Evolutionary conservation across 1,284 basidiomycete species (phyloP).

Genomic region (Heterobasidion irregulare): DNA sequence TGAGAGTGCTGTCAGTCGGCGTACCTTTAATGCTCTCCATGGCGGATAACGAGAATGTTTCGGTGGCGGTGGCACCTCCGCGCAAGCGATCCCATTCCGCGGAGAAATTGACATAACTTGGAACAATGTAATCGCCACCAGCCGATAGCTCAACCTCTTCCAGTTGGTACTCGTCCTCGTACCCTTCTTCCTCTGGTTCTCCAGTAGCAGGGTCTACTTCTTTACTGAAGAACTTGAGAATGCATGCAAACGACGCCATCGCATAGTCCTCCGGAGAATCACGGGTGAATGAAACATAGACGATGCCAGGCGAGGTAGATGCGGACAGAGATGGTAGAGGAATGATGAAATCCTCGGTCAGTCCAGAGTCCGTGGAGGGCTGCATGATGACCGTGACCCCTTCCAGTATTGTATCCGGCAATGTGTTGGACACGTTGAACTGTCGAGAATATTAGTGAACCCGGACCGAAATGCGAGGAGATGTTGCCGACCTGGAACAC

Average conservation of each 20-base stretch:
- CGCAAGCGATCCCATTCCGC: constrained; percentile 94
- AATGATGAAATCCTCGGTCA: constrained; percentile 95
- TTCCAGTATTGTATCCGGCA: constrained; percentile 95
- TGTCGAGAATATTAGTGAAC: constrained; percentile 22
- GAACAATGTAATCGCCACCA: constrained; percentile 85
- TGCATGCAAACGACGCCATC: constrained; percentile 82
- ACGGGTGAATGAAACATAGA: constrained; percentile 94
- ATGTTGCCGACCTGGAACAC: constrained; percentile 78
- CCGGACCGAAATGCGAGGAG: constrained; percentile 1
- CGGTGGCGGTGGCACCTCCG: constrained; percentile 69
- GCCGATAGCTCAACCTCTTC: constrained; percentile 94
- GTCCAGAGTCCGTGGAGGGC: constrained; percentile 63
- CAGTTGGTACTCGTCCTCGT: constrained; percentile 97
- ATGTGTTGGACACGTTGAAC: constrained; percentile 98
- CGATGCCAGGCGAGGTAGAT: constrained; percentile 66
- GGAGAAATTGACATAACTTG: constrained; percentile 85
- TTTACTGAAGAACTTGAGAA: constrained; percentile 96
- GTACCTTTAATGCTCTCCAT: constrained; percentile 91
- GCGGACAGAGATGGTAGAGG: constrained; percentile 67
- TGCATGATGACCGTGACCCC: constrained; percentile 94
- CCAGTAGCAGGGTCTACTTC: constrained; percentile 97
- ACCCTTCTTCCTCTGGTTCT: constrained; percentile 96
- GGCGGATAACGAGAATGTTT: constrained; percentile 91
- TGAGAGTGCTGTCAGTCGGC: constrained; percentile 16
- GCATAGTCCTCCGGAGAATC: constrained; percentile 72